Percentiles rank a stretch among this genome's conserved stretches.
Evolutionary conservation across 345 rosid genomes (phyloP).

Genomic region (Eucalyptus lansdowneana): DNA sequence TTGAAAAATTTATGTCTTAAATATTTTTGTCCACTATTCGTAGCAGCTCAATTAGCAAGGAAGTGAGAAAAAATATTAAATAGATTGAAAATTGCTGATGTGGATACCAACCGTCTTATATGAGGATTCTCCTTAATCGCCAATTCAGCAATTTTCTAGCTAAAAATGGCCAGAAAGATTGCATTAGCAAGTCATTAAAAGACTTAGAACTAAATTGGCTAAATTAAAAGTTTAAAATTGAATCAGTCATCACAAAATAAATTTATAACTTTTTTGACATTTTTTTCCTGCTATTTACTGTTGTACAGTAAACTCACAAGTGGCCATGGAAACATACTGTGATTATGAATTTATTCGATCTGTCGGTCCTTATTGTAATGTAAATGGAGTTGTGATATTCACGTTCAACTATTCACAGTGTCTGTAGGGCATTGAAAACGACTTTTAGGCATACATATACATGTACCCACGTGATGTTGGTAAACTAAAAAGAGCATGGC

Average conservation of each 20-base stretch:
- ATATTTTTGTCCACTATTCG: neutral
- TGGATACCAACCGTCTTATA: accelerated
- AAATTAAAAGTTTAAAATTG: neutral
- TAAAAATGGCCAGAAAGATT: neutral
- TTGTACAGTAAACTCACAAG: neutral
- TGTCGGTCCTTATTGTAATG: neutral
- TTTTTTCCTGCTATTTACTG: neutral
- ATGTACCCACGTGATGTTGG: neutral
- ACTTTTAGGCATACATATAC: neutral
- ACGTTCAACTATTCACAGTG: neutral
- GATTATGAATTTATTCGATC: neutral
- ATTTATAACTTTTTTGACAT: neutral
- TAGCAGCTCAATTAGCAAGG: neutral
- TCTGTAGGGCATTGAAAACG: neutral
- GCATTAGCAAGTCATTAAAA: neutral
- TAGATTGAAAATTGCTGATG: accelerated
- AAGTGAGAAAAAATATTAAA: neutral
- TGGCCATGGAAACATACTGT: neutral
- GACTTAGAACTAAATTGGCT: accelerated
- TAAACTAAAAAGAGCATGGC: neutral
- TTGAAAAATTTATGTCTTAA: neutral
- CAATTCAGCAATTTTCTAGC: accelerated
- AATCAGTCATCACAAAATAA: accelerated
- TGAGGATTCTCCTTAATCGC: too few relatives aligned
- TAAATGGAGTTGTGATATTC: neutral